These are phyloP conservation scores for Candida parachauliodes DNA, from an alignment of 805 yeast species.

Conservation along the genomic window DNA sequence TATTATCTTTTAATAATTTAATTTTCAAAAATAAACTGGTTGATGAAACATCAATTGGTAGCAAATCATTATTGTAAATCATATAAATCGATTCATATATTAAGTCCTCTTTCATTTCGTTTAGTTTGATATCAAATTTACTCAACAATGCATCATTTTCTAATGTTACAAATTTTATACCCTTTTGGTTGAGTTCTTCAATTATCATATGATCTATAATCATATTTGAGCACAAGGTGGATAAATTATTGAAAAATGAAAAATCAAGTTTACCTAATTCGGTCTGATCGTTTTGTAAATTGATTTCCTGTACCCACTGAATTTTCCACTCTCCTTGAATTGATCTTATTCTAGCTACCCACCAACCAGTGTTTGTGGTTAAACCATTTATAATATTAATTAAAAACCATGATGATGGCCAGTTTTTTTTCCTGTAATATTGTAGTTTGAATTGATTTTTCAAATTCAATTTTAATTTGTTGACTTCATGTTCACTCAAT, in stretches of 20 bases:
- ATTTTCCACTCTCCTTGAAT: slow-evolving; percentile 52
- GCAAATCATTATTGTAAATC: slow-evolving; percentile 22
- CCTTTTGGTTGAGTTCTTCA: slow-evolving; percentile 44
- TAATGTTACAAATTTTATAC: slow-evolving; percentile 34
- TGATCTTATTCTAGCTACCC: slow-evolving; percentile 50
- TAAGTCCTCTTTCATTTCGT: slow-evolving; percentile 4
- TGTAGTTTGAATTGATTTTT: slow-evolving; percentile 15
- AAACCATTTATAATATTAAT: slow-evolving; percentile 37
- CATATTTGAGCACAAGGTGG: slow-evolving; percentile 43
- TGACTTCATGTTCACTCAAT: slow-evolving; percentile 46
- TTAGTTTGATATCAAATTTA: slow-evolving; percentile 12
- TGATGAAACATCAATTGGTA: slow-evolving; percentile 33
- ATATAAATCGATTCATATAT: slow-evolving; percentile 23
- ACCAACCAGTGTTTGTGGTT: slow-evolving; percentile 42
- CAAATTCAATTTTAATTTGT: slow-evolving; percentile 23
- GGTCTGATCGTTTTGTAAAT: slow-evolving; percentile 10
- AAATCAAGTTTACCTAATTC: slow-evolving; percentile 15
- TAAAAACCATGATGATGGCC: slow-evolving; percentile 59
- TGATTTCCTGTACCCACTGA: slow-evolving; percentile 44
- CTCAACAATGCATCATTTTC: slow-evolving; percentile 17
- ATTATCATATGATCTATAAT: slow-evolving; percentile 49
- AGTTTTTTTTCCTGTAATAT: slow-evolving; percentile 47
- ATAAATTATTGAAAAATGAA: slow-evolving; percentile 35
- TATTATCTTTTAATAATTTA: slow-evolving; percentile 20
- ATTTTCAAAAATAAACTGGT: slow-evolving; percentile 31